Evolutionary conservation across 176 grass and related monocot species (phyloP), one percentile per base, ranked within the genome.

Genomic region (Triticum turgidum): DNA sequence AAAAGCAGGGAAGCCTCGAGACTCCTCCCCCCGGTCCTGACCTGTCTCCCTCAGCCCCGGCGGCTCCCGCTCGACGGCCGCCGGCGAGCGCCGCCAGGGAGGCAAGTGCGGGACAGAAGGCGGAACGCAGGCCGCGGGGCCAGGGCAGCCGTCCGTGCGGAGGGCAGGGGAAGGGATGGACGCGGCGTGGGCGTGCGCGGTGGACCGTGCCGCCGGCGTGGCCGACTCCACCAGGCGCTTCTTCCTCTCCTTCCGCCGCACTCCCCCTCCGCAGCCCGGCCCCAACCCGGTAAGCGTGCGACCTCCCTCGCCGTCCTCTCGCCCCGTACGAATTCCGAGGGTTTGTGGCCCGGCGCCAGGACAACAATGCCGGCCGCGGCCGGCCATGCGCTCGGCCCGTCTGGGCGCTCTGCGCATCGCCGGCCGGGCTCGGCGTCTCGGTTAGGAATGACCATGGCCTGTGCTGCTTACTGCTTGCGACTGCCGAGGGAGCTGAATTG

Each of bases 171-270:
- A 54, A 7, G 0, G 13, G 91, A 86, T 90, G 90, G 90, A 91
- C 44, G 85, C 90, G 65, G 86, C 84, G 41, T 79, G 89, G 89
- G 82, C 87, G 11, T 81, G 66, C 71, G 91, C 88, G 73, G 86
- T 96, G 71, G 89, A 96, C 87, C 77, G 89, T 30, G 69, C 90
- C 87, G 82, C 86, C 58, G 89, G 30, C 65, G 85, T 68, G 7
- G 84, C 91, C 59, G 89, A 91, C 58, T 96, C 91, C 56, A 54
- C 89, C 84, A 91, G 73, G 85, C 89, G 84, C 66, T 93, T 93
- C 91, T 70, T 93, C 66, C 83, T 93, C 76, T 86, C 86, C 63
- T 89, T 87, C 70, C 61, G 82, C 76, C 59, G 80, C 56, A 42
- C 41, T 0, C 39, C 73, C 0, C 61, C 80, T 1, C 69, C 80